Conservation (phyloP, 176 grass and related monocot genomes). For the Carex pumila region DNA sequence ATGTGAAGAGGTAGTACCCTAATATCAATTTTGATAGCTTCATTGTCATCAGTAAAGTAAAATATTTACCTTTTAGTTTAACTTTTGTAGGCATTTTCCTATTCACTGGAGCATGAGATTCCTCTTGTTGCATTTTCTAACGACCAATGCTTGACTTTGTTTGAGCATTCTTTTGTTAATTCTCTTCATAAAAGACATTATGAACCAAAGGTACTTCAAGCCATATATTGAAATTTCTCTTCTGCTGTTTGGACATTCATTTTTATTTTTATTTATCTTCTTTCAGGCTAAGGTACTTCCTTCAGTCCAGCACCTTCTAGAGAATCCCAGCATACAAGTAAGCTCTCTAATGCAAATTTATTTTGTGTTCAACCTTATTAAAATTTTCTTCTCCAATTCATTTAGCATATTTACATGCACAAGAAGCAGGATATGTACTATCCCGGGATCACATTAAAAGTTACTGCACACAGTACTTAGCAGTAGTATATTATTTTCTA, state of each 20-base stretch:
- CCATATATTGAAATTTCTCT: not conserved
- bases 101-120: constrained; percentile 72
- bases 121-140: constrained; percentile 60
- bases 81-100: constrained; percentile 59
- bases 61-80: constrained; percentile 13
- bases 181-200: constrained; percentile 48
- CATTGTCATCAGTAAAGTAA: not conserved
- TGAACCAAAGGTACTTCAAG: constrained; percentile 55
- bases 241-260: not conserved
- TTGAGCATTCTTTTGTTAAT: constrained; percentile 62
- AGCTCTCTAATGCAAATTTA: constrained; percentile 13
- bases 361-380: not conserved
- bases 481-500: not conserved
- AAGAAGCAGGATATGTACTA: constrained; percentile 4
- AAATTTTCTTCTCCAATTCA: not conserved
- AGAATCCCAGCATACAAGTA: constrained; percentile 74
- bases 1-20: constrained; percentile 60
- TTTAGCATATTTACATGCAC: not conserved
- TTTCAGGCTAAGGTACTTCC: constrained; percentile 50
- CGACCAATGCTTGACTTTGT: constrained; percentile 69
- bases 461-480: not conserved
- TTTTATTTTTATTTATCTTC: not conserved
- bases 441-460: not conserved
- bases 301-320: constrained; percentile 65
- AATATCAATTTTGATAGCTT: constrained; percentile 9